Evolutionary conservation across 148 eudicot species (phyloP).

Genomic region (Gaultheria prostrata): DNA sequence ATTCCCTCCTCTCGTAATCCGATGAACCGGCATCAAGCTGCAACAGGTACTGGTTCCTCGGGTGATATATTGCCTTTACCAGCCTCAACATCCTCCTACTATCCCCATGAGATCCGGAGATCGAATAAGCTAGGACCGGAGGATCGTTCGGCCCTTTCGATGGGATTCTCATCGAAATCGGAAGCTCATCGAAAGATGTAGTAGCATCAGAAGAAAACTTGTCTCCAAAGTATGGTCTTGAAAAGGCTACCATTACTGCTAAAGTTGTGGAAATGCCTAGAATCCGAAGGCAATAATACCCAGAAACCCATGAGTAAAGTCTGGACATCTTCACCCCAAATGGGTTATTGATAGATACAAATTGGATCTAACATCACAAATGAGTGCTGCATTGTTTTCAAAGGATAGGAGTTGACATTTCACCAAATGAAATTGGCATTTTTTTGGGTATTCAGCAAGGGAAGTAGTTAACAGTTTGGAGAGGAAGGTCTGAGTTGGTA

Average conservation of each 20-base stretch:
- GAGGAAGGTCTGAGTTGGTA: not conserved
- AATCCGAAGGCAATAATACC: constrained; percentile 4
- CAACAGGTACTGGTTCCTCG: constrained; percentile 41
- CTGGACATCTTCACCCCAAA: not conserved
- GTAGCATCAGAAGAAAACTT: not conserved
- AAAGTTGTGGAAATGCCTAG: not conserved
- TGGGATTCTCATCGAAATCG: not conserved
- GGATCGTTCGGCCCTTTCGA: constrained; percentile 20
- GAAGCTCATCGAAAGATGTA: not conserved
- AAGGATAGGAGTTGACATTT: not conserved
- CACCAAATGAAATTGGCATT: not conserved
- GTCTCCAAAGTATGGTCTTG: not conserved
- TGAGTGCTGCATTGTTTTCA: not conserved
- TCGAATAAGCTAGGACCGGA: constrained; percentile 37
- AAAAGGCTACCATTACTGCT: not conserved
- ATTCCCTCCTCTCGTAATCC: constrained; percentile 25
- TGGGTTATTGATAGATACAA: not conserved
- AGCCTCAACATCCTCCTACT: constrained; percentile 31
- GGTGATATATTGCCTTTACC: constrained; percentile 35
- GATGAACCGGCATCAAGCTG: constrained; percentile 27
- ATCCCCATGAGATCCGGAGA: constrained; percentile 32
- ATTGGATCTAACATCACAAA: not conserved
- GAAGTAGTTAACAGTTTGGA: not conserved
- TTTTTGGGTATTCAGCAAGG: not conserved
- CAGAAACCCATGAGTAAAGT: not conserved